A percentile compares a stretch with the other conserved stretches of the same genome.
These are phyloP conservation scores for Fraxinus floribunda DNA, from an alignment of 305 asterid genomes.

Conservation along the genomic window DNA sequence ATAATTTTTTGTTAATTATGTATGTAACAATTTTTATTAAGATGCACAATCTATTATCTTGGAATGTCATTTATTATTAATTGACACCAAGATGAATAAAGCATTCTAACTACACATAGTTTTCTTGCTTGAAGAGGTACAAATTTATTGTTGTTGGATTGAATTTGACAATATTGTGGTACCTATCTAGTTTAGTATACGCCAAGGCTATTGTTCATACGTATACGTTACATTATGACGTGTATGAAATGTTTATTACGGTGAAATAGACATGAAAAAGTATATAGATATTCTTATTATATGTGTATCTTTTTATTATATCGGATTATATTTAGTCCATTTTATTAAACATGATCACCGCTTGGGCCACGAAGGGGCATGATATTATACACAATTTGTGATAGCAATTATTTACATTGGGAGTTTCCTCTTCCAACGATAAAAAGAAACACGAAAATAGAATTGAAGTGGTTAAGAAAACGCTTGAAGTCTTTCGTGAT, in stretches of 20 bases:
- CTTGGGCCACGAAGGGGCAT: neutral
- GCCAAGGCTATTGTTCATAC: neutral
- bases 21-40: neutral
- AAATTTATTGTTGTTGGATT: neutral
- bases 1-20: no score
- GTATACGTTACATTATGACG: neutral
- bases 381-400: neutral
- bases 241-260: neutral
- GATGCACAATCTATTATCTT: neutral
- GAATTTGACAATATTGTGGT: neutral
- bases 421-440: neutral
- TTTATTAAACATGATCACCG: neutral
- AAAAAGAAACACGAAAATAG: neutral
- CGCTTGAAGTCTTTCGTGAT: neutral
- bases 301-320: neutral
- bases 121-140: neutral
- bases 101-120: neutral
- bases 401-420: no score
- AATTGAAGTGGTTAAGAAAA: neutral
- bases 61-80: neutral
- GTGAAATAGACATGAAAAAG: neutral
- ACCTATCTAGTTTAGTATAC: neutral
- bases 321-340: neutral
- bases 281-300: neutral
- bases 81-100: neutral